Base-by-base conservation (phyloP, 495 filamentous ascomycete genomes). In the Lasiosphaeria hispida region DNA sequence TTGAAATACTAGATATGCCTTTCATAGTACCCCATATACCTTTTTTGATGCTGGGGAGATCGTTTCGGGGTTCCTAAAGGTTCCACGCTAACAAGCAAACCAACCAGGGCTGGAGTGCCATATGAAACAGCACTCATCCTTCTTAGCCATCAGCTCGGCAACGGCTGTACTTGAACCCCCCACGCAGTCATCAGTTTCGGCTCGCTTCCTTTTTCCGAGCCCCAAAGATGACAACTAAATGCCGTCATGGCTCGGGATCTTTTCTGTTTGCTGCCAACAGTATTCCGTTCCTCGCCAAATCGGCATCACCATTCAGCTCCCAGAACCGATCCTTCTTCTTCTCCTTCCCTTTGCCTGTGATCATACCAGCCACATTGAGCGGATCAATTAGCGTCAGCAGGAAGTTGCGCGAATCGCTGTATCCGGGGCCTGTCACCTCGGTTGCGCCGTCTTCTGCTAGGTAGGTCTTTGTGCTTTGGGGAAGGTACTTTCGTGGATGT, bases 341-440 rank as follows among this genome's bases (percentile, higher is more conserved):
- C 55, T 65, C 59, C 64, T 79, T 77, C 35, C 80, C 79, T 55
- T 65, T 76, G 6, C 78, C 77, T 57, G 63, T 75, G 38, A 84
- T 63, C 59, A 87, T 66, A 2, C 86, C 86, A n/a, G 63, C 61
- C 7, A 89, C 19, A 62, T 88, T 85, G 69, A 90, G 87, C 3
- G 87, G 87, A 67, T 90, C 87, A 10, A 90, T 3, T 8, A 89
- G 35, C 0, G 85, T 89, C 4, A 77, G 43, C 34, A 80, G 39
- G 42, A 81, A 79, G 23, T 64, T 67, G 40, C 87, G 69, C 35
- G 66, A 55, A 57, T 90, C 84, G 48, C 81, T 68, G 59, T 83
- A 89, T 1, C 86, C 87, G 3, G 82, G 80, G 0, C 87, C 86
- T 42, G 73, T 72, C 38, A 88, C 67, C 72, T 90, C 87, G 0